phyloP scores from a whole-genome alignment of 192 early-diverging fungal species.

The Dimargaris cristalligena region DNA sequence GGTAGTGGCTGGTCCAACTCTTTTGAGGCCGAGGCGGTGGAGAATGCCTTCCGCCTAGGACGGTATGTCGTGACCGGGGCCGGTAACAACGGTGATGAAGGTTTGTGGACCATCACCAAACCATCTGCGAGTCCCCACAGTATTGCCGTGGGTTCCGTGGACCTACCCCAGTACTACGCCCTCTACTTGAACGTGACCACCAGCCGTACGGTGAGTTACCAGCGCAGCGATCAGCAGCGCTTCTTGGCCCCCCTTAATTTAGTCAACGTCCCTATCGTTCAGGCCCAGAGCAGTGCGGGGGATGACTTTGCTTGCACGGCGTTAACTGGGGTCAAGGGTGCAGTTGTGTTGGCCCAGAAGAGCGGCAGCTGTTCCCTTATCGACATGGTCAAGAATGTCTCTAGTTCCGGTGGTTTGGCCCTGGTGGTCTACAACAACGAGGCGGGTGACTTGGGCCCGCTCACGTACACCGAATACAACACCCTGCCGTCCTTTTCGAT shows the following conservation, averaged over 20 bases:
- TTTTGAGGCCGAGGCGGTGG: constrained; percentile 27
- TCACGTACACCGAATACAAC: constrained; percentile 7
- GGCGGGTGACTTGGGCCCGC: constrained; percentile 18
- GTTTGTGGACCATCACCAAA: constrained; percentile 30
- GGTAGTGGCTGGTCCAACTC: constrained; percentile 35
- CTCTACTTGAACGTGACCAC: background rate
- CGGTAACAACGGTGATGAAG: constrained; percentile 59
- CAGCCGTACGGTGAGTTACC: background rate
- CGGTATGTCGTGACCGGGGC: constrained; percentile 41
- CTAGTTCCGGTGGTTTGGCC: constrained; percentile 30
- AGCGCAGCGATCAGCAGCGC: background rate
- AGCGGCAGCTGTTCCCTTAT: constrained; percentile 30
- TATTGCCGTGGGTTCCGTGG: constrained; percentile 43
- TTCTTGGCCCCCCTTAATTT: background rate
- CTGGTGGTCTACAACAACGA: constrained; percentile 30
- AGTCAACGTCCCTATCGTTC: background rate
- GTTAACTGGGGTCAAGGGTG: constrained; percentile 15
- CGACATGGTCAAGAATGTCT: constrained; percentile 24
- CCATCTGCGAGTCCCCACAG: constrained; percentile 33
- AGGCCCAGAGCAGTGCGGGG: no score
- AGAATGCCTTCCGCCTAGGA: constrained; percentile 27
- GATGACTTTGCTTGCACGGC: background rate
- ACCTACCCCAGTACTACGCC: background rate
- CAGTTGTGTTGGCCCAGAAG: constrained; percentile 24
- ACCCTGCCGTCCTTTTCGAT: constrained; percentile 27